phyloP scores from a whole-genome alignment of 2,329 filamentous ascomycete genomes.

The Diaporthe vaccinii region DNA sequence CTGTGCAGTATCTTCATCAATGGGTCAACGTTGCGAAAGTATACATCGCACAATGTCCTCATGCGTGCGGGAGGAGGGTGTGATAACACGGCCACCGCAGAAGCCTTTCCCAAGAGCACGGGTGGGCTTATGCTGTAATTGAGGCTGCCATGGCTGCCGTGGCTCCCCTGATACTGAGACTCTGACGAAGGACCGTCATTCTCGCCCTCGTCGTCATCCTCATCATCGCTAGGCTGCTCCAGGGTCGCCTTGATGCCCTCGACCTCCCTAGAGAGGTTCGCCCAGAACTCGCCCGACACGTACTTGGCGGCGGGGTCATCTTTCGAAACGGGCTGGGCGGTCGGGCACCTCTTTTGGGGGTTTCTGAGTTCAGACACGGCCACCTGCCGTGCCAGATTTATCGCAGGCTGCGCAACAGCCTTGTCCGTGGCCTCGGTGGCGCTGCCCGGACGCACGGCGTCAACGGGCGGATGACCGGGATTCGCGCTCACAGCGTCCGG shows the following conservation, averaged over 20 bases:
- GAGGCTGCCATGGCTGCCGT: slow-evolving; percentile 38
- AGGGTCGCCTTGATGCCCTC: slow-evolving; percentile 59
- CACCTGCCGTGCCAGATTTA: background rate
- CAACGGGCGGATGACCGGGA: background rate
- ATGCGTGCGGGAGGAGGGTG: slow-evolving; percentile 57
- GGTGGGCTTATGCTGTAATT: slow-evolving; percentile 22
- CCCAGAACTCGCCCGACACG: slow-evolving; percentile 60
- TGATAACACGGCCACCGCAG: slow-evolving; percentile 11
- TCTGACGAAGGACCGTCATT: slow-evolving; percentile 47
- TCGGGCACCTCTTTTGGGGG: slow-evolving; percentile 36
- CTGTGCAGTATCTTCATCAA: slow-evolving; percentile 60
- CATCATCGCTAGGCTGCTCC: slow-evolving; percentile 57
- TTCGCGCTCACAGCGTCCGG: slow-evolving; percentile 45
- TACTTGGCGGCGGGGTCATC: slow-evolving; percentile 48
- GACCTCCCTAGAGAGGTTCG: slow-evolving; percentile 58
- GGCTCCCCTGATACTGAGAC: slow-evolving; percentile 41
- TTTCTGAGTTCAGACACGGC: slow-evolving; percentile 26
- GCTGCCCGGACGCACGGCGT: background rate
- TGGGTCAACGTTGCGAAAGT: slow-evolving; percentile 58
- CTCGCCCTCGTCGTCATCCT: slow-evolving; percentile 50
- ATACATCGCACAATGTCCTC: slow-evolving; percentile 52
- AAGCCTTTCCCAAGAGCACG: slow-evolving; percentile 31
- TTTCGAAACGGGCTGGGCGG: slow-evolving; percentile 27
- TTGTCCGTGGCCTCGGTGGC: background rate
- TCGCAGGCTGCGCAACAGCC: background rate